These are phyloP conservation scores for Xylariales sp. DNA, from an alignment of 2,329 filamentous ascomycete genomes.

Conservation along the genomic window DNA sequence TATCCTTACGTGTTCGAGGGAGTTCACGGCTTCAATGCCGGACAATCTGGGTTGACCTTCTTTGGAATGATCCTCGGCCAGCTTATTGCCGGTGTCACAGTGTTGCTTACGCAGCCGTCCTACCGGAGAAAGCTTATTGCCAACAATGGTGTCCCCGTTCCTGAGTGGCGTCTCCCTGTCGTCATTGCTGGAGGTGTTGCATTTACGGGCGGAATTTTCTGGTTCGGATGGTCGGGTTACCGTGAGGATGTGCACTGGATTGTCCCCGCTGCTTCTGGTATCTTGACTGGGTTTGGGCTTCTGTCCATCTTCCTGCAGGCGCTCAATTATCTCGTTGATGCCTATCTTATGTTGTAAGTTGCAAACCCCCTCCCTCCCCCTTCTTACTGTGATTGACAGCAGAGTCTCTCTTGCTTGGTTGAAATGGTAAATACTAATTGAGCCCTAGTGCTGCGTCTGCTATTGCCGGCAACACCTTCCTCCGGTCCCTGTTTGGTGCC, in stretches of 20 bases:
- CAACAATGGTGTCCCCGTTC: constrained; percentile 61
- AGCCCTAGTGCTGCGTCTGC: constrained; percentile 61
- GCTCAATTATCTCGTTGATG: constrained; percentile 78
- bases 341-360: constrained; percentile 56
- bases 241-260: constrained; percentile 56
- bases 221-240: constrained; percentile 73
- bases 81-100: constrained; percentile 59
- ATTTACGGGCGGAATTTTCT: constrained; percentile 66
- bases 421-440: constrained; percentile 37
- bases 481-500: constrained; percentile 73
- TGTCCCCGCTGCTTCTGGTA: constrained; percentile 56
- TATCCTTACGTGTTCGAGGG: constrained; percentile 77
- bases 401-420: too few species aligned
- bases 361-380: neutral
- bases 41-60: constrained; percentile 73
- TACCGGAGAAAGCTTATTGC: constrained; percentile 66
- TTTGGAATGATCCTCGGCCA: constrained; percentile 80
- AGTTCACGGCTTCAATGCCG: constrained; percentile 65
- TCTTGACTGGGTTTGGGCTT: constrained; percentile 69
- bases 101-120: constrained; percentile 59
- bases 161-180: constrained; percentile 63
- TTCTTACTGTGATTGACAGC: too few species aligned
- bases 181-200: constrained; percentile 55
- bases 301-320: constrained; percentile 79
- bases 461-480: constrained; percentile 76